Evolutionary conservation across 495 filamentous ascomycete genomes (phyloP).

Genomic region (Lichina pygmaea): DNA sequence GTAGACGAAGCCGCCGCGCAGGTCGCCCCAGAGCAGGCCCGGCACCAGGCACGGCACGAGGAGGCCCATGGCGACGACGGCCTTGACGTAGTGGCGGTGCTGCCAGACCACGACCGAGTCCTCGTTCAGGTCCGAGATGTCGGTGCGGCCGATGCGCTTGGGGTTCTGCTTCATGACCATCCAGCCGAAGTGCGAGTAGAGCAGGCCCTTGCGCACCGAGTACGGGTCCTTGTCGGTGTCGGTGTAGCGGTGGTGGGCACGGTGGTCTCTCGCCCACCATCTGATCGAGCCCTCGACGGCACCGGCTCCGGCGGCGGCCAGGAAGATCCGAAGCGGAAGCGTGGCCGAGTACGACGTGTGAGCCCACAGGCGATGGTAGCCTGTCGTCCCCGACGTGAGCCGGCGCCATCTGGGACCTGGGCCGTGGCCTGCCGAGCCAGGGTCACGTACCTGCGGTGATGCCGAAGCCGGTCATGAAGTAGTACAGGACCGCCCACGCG

Average conservation of each 20-base stretch:
- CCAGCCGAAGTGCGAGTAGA: constrained; percentile 89
- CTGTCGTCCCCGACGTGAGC: constrained; percentile 13
- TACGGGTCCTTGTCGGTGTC: constrained; percentile 98
- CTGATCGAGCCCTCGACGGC: constrained; percentile 88
- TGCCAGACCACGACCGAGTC: constrained; percentile 11
- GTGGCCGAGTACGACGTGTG: constrained; percentile 87
- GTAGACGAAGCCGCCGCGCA: constrained; percentile 9
- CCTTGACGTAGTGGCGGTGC: constrained; percentile 5
- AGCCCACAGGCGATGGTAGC: constrained; percentile 83
- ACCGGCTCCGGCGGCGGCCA: constrained; percentile 77
- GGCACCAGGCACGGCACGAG: constrained; percentile 7
- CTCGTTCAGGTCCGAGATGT: constrained; percentile 10
- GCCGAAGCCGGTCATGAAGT: constrained; percentile 73
- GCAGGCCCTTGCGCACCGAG: constrained; percentile 87
- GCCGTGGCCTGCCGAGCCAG: background rate
- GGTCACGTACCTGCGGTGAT: constrained; percentile 44
- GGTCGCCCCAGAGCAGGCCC: constrained; percentile 10
- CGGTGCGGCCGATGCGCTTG: constrained; percentile 13
- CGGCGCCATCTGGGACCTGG: constrained; percentile 5
- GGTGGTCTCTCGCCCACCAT: constrained; percentile 94
- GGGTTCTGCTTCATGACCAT: constrained; percentile 24
- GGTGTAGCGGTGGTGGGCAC: constrained; percentile 95
- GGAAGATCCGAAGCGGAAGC: constrained; percentile 68
- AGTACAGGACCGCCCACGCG: constrained; percentile 62
- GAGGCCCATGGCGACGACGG: constrained; percentile 5